Conservation (phyloP, 768 basidiomycete genomes). For the Dioszegia crocea region DNA sequence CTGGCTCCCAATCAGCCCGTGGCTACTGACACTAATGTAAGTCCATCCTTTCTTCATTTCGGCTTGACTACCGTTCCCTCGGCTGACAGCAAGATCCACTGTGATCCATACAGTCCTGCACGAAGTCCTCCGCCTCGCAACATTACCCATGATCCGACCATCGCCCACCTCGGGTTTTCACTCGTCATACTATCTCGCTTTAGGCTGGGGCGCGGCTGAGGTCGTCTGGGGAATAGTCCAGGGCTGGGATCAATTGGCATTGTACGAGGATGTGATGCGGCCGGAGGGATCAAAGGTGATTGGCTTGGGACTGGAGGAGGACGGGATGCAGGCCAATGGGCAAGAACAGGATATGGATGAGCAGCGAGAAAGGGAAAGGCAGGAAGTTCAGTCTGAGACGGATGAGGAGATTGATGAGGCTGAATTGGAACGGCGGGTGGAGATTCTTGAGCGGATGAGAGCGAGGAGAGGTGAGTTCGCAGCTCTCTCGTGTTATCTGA, state of each 20-base stretch:
- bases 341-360: constrained; percentile 8
- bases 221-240: constrained; percentile 44
- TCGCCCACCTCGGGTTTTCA: constrained; percentile 41
- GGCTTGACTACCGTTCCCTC: not conserved
- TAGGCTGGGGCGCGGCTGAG: constrained; percentile 48
- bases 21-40: constrained; percentile 22
- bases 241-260: constrained; percentile 43
- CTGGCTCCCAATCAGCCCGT: constrained; percentile 10
- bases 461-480: constrained; percentile 37
- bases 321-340: not conserved
- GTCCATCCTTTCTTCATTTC: not conserved
- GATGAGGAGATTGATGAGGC: constrained; percentile 30
- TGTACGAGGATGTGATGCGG: constrained; percentile 44
- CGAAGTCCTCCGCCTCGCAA: constrained; percentile 39
- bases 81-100: constrained; percentile 28
- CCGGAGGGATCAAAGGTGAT: constrained; percentile 9
- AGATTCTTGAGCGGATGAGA: constrained; percentile 42
- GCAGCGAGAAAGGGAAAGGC: too few species aligned
- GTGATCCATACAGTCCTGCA: constrained; percentile 40
- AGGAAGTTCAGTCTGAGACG: not conserved
- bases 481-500: not conserved
- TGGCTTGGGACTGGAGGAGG: not conserved
- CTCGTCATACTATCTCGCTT: constrained; percentile 45
- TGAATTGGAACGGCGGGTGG: constrained; percentile 44
- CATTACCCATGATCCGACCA: constrained; percentile 35